Evolutionary conservation across 345 rosid genomes (phyloP).

Genomic region (Dipteronia sinensis): DNA sequence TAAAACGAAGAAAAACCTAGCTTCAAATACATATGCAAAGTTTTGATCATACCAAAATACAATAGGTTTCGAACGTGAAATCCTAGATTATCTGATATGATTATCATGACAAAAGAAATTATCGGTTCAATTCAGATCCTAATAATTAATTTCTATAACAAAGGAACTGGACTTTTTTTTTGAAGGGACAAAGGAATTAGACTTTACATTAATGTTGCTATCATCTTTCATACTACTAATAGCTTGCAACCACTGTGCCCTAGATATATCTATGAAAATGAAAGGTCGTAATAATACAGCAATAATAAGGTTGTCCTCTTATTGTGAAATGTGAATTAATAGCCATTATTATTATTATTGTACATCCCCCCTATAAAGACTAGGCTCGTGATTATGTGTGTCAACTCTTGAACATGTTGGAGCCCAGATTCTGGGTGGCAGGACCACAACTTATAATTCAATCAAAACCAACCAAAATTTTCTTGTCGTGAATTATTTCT

Average conservation of each 20-base stretch:
- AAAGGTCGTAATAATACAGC: background rate
- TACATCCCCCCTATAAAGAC: conserved; percentile 1
- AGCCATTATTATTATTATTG: background rate
- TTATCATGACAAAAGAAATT: no score
- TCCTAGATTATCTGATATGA: no score
- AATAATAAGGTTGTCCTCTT: background rate
- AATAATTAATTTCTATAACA: no score
- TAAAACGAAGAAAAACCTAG: background rate
- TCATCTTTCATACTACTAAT: background rate
- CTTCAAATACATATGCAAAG: background rate
- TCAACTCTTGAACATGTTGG: background rate
- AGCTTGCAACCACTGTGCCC: no score
- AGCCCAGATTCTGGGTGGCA: conserved; percentile 6
- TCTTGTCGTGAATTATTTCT: background rate
- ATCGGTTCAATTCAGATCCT: no score
- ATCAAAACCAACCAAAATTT: conserved; percentile 8
- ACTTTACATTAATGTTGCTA: no score
- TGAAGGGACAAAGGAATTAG: no score
- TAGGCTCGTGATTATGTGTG: conserved; percentile 22
- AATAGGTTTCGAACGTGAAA: no score
- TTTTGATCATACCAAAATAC: no score
- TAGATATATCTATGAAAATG: no score
- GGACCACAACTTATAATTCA: conserved; percentile 2
- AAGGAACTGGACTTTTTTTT: no score
- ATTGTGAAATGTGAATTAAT: background rate